Evolutionary conservation across 768 basidiomycete genomes (phyloP).

Genomic region (Asterophora parasitica): DNA sequence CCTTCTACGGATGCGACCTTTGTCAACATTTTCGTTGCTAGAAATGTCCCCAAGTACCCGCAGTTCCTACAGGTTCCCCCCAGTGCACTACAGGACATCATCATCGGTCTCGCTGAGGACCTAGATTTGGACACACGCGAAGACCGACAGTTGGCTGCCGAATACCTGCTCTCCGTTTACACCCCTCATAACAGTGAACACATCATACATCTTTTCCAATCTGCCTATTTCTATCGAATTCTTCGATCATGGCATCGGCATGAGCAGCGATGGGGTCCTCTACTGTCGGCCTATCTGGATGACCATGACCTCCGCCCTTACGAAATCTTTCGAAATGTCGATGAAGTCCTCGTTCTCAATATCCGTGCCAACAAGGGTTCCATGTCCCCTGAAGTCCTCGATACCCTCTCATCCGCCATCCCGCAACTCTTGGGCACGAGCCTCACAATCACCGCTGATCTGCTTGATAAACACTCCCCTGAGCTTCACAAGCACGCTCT

Average conservation of each 20-base stretch:
- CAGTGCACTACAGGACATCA: conserved; percentile 65
- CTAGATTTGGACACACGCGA: conserved; percentile 75
- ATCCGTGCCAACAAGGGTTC: conserved; percentile 40
- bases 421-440: conserved; percentile 59
- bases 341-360: conserved; percentile 53
- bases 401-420: conserved; percentile 53
- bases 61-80: conserved; percentile 74
- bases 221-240: conserved; percentile 89
- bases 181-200: conserved; percentile 74
- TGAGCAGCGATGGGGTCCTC: conserved; percentile 68
- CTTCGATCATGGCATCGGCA: conserved; percentile 75
- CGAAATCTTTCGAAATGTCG: conserved; percentile 63
- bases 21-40: conserved; percentile 91
- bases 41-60: conserved; percentile 95
- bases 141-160: conserved; percentile 91
- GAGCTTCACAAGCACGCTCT: conserved; percentile 63
- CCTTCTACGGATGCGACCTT: conserved; percentile 68
- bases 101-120: conserved; percentile 75
- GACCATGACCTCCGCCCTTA: conserved; percentile 59
- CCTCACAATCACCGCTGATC: conserved; percentile 60
- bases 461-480: conserved; percentile 70
- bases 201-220: conserved; percentile 65
- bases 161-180: conserved; percentile 89
- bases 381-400: conserved; percentile 52
- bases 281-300: conserved; percentile 69